Percentiles rank a stretch among this genome's conserved stretches.
These are phyloP conservation scores for Lepidium campestre DNA, from an alignment of 441 rosid species.

Conservation along the genomic window DNA sequence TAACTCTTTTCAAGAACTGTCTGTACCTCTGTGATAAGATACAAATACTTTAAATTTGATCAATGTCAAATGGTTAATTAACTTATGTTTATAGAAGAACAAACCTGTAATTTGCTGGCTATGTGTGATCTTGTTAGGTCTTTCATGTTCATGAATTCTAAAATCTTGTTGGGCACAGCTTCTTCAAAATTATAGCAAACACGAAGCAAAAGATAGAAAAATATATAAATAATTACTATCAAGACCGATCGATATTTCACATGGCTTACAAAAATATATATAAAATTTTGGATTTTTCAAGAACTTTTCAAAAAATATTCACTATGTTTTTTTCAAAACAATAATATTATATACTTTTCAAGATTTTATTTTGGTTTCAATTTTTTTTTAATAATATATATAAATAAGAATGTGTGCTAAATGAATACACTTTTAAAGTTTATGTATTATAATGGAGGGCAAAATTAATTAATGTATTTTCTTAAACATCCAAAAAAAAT, in stretches of 20 bases:
- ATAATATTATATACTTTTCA: too few species aligned
- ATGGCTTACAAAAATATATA: neutral
- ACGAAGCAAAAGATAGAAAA: neutral
- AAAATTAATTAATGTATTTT: too few species aligned
- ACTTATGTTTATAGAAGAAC: neutral
- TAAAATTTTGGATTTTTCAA: too few species aligned
- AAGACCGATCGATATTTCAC: neutral
- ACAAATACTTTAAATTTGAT: neutral
- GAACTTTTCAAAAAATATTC: too few species aligned
- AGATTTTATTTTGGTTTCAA: too few species aligned
- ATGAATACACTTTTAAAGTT: too few species aligned
- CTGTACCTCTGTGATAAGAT: slow-evolving; percentile 10
- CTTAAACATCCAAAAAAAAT: too few species aligned
- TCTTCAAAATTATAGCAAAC: slow-evolving; percentile 10
- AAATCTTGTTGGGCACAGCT: slow-evolving; percentile 2
- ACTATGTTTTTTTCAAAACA: too few species aligned
- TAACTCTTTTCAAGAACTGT: neutral
- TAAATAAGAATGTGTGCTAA: too few species aligned
- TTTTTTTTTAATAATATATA: too few species aligned
- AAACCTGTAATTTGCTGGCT: slow-evolving; percentile 28
- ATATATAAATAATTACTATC: neutral
- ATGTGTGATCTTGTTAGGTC: neutral
- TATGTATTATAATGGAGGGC: too few species aligned
- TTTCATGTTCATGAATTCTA: neutral
- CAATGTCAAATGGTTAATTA: neutral